Base-by-base conservation (phyloP, 495 filamentous ascomycete species). In the Penicillium cinerascens region DNA sequence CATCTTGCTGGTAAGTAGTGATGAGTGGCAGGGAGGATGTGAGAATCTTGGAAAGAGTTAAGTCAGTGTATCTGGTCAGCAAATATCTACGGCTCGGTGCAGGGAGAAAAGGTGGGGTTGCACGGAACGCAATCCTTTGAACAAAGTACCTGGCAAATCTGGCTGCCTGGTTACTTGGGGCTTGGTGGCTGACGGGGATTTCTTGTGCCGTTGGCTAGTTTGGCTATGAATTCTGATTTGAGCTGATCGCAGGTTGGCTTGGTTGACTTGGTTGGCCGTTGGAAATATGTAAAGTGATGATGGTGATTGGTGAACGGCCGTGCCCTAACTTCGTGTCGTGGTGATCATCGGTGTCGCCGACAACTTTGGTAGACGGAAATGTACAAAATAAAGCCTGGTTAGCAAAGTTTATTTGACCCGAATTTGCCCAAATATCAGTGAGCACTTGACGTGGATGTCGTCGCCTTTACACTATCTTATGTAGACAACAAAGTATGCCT, bases 1-100 rank as follows among this genome's bases (percentile, higher is more conserved):
- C 63, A 68, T 66, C 2, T 26, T 44, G 48, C 25, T 44, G 37
- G 13, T 3, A 3, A 39, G 37, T 15, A 18, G n/a, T 39, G 37
- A 39, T 4, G 2, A 39, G 29, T 13, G 29, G 13, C 2, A 10
- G 13, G 29, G 1, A 17, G 35, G 17, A 20, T 20, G 2, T 22
- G 25, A 7, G 17, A 10, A 20, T n/a, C 17, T 15, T 10, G 11
- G 26, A 21, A 36, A 18, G 11, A 42, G 26, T 8, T 41, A 9
- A 13, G 29, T 33, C 29, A 13, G 29, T 13, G 10, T 3, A 13
- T 13, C 29, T 2, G 10, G 29, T n/a, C n/a, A n/a, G n/a, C n/a
- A n/a, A n/a, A n/a, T n/a, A n/a, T n/a, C n/a, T n/a, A n/a, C n/a
- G n/a, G n/a, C n/a, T n/a, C n/a, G n/a, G n/a, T n/a, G n/a, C n/a